These are phyloP conservation scores for Tothia fuscella DNA, from an alignment of 2,329 filamentous ascomycete genomes.

Conservation along the genomic window DNA sequence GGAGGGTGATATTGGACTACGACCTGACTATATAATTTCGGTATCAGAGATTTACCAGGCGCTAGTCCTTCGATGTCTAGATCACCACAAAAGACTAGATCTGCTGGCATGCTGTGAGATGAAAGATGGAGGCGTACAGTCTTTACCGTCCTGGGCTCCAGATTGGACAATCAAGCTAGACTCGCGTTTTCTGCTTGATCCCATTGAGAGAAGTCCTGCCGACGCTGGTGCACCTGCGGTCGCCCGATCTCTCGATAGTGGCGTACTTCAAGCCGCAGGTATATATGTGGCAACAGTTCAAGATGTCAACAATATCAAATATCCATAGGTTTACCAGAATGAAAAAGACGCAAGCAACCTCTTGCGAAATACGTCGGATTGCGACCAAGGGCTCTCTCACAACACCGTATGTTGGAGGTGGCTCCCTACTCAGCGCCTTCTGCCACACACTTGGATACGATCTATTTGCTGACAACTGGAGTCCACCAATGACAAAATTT, in stretches of 20 bases:
- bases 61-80: neutral
- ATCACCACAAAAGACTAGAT: neutral
- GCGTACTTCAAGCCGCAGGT: neutral
- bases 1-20: neutral
- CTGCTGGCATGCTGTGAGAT: slow-evolving; percentile 1
- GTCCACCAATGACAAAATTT: neutral
- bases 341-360: too few species aligned
- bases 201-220: too few species aligned
- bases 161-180: neutral
- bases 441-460: neutral
- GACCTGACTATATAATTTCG: neutral
- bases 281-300: neutral
- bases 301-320: neutral
- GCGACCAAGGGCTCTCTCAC: neutral
- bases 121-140: neutral
- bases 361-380: neutral
- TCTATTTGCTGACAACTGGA: neutral
- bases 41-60: neutral
- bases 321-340: neutral
- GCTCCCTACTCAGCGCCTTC: neutral
- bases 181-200: neutral
- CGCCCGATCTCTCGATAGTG: neutral
- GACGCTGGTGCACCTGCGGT: neutral
- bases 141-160: neutral
- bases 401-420: neutral